Conservation (phyloP, 1,139 yeast species). For the Yamadazyma dendronema region DNA sequence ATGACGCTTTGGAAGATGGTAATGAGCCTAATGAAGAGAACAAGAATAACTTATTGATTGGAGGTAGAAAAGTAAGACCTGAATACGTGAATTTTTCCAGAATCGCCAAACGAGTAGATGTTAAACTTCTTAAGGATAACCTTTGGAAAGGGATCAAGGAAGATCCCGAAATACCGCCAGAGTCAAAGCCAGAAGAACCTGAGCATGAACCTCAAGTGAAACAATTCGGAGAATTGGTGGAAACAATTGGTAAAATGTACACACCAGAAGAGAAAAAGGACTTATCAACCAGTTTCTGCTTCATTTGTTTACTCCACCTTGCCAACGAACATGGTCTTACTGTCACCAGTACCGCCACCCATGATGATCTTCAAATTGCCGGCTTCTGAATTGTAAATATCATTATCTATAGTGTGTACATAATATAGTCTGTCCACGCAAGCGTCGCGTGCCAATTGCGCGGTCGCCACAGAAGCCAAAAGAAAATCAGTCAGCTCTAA, state of each 20-base stretch:
- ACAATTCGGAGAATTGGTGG: constrained; percentile 47
- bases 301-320: constrained; percentile 78
- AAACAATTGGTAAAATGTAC: constrained; percentile 53
- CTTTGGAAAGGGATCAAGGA: constrained; percentile 63
- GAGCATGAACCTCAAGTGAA: constrained; percentile 6
- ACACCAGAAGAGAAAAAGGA: constrained; percentile 55
- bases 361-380: constrained; percentile 57
- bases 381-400: constrained; percentile 29
- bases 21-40: constrained; percentile 17
- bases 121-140: constrained; percentile 74
- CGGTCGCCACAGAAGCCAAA: constrained; percentile 2
- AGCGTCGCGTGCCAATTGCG: no score
- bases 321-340: constrained; percentile 85
- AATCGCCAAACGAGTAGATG: constrained; percentile 83
- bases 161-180: constrained; percentile 1
- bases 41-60: constrained; percentile 25
- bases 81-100: constrained; percentile 74
- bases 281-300: constrained; percentile 83
- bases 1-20: constrained; percentile 38
- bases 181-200: constrained; percentile 11
- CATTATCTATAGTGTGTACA: no score
- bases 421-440: no score
- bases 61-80: constrained; percentile 46
- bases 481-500: constrained; percentile 1
- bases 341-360: constrained; percentile 54